Conservation (phyloP, 768 basidiomycete genomes). For the Lentinula detonsa region DNA sequence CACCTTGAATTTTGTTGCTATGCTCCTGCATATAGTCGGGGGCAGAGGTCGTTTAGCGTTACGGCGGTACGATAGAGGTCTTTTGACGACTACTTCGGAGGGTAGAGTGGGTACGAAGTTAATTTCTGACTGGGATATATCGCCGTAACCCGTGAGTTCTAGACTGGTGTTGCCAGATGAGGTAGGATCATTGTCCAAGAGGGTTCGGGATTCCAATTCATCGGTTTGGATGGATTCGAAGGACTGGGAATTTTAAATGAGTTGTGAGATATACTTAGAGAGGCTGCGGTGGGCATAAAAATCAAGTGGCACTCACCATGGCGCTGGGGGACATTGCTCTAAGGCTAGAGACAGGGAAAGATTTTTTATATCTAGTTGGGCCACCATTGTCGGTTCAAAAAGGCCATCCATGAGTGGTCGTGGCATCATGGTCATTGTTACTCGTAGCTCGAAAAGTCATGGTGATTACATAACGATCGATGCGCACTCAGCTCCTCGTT, state of each 20-base stretch:
- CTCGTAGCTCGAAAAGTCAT: too few relatives aligned
- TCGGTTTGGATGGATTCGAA: background rate
- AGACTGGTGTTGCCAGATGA: background rate
- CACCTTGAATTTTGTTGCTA: background rate
- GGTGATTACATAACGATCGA: too few relatives aligned
- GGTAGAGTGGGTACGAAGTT: background rate
- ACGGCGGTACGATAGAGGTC: background rate
- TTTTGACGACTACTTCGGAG: background rate
- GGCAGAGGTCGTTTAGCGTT: background rate
- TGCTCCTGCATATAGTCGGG: background rate
- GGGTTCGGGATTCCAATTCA: background rate
- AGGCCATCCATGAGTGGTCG: too few relatives aligned
- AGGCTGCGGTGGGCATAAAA: too few relatives aligned
- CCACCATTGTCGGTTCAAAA: too few relatives aligned
- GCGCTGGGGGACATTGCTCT: too few relatives aligned
- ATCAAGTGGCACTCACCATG: too few relatives aligned
- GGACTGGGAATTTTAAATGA: background rate
- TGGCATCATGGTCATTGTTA: too few relatives aligned
- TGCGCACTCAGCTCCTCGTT: too few relatives aligned
- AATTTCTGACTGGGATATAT: conserved; percentile 4
- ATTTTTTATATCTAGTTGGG: too few relatives aligned
- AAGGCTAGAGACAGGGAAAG: too few relatives aligned
- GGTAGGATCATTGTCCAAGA: background rate
- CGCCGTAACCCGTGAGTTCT: background rate
- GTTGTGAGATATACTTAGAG: too few relatives aligned